A percentile compares a stretch with the other conserved stretches of the same genome.
Evolutionary conservation across 2,329 filamentous ascomycete genomes (phyloP).

Genomic region (Claviceps citrina): DNA sequence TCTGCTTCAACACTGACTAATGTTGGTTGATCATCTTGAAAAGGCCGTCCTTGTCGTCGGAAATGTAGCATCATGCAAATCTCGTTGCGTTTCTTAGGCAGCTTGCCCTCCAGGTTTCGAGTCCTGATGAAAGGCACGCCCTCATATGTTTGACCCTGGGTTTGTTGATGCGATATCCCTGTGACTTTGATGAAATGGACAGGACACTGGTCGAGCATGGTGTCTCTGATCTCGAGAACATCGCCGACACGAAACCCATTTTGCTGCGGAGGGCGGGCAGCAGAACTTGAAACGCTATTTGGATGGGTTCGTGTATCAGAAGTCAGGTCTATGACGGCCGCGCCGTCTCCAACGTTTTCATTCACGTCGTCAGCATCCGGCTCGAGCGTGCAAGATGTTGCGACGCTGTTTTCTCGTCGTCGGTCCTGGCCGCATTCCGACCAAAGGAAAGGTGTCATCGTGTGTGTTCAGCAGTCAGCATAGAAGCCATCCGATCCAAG

Average conservation of each 20-base stretch:
- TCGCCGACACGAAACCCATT: constrained; percentile 10
- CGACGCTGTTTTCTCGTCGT: background rate
- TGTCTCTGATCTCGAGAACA: constrained; percentile 16
- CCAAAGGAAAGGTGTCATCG: background rate
- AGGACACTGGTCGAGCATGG: constrained; percentile 10
- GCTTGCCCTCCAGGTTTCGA: constrained; percentile 19
- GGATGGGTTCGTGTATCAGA: background rate
- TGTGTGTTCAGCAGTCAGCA: background rate
- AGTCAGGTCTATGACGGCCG: background rate
- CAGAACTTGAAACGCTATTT: background rate
- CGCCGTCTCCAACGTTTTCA: background rate
- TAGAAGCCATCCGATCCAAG: background rate
- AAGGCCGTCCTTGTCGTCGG: constrained; percentile 21
- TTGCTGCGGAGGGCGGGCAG: background rate
- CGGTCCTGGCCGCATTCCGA: background rate
- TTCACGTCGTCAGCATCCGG: background rate
- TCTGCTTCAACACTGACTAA: constrained; percentile 26
- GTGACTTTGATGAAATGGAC: constrained; percentile 28
- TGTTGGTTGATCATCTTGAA: constrained; percentile 19
- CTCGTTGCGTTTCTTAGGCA: constrained; percentile 28
- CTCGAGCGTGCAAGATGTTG: constrained; percentile 13
- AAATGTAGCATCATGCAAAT: constrained; percentile 22
- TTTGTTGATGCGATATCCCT: constrained; percentile 19
- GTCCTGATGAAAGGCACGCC: constrained; percentile 25
- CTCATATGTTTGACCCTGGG: constrained; percentile 16